These are phyloP conservation scores for Oryza glumipatula DNA, from an alignment of 176 grass and related monocot species.

Conservation along the genomic window DNA sequence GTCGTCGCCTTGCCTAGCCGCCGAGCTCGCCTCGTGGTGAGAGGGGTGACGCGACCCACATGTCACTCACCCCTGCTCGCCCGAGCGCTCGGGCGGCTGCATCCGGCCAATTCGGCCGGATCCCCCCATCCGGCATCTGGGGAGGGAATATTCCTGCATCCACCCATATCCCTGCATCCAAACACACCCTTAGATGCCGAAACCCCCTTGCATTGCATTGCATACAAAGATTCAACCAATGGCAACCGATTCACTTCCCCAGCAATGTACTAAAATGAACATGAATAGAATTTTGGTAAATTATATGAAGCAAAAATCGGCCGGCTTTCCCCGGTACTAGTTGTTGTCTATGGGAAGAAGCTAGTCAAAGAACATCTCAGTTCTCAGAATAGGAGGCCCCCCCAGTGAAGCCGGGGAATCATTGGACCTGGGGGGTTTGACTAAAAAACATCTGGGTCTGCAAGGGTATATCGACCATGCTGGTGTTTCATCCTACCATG, in stretches of 20 bases:
- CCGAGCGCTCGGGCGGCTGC: too few species aligned
- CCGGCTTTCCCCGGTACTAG: background rate
- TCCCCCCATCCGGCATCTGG: too few species aligned
- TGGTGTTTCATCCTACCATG: too few species aligned
- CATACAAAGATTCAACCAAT: background rate
- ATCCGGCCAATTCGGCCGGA: too few species aligned
- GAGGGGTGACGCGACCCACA: too few species aligned
- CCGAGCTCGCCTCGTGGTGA: too few species aligned
- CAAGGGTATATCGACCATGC: background rate
- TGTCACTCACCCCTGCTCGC: too few species aligned
- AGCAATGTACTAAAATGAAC: background rate
- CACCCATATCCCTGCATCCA: too few species aligned
- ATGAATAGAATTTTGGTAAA: slow-evolving; percentile 23
- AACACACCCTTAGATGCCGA: too few species aligned
- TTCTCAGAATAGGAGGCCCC: background rate
- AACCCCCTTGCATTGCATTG: background rate
- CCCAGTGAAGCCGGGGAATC: background rate
- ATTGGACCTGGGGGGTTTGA: background rate
- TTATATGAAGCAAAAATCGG: slow-evolving; percentile 5
- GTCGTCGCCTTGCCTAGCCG: too few species aligned
- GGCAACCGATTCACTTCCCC: background rate
- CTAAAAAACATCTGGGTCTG: background rate
- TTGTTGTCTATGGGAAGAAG: slow-evolving; percentile 5
- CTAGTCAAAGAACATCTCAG: slow-evolving; percentile 19
- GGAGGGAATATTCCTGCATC: too few species aligned